Conservation (phyloP, 2,329 filamentous ascomycete species). For the Endocalyx cinctus region DNA sequence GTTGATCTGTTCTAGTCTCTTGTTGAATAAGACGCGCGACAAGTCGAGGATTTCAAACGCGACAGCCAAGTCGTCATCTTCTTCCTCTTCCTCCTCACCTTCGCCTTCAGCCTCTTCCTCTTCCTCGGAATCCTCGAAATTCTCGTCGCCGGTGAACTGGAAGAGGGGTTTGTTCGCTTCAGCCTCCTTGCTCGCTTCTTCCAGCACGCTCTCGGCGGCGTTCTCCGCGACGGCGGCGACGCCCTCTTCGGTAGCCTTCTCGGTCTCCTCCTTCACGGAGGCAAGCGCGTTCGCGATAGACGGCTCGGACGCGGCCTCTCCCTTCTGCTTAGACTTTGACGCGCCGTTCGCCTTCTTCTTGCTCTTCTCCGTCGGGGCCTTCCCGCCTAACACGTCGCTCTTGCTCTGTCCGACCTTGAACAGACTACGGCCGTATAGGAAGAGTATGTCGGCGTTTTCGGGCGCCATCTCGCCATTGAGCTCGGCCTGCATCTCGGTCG, state of each 20-base stretch:
- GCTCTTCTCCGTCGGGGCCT: conserved; percentile 58
- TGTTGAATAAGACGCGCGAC: conserved; percentile 61
- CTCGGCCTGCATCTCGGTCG: conserved; percentile 83
- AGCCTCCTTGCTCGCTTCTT: conserved; percentile 27
- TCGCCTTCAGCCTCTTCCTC: conserved; percentile 48
- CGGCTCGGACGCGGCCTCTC: conserved; percentile 34
- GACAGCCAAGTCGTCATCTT: conserved; percentile 69
- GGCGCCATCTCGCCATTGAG: conserved; percentile 89
- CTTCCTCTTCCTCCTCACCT: conserved; percentile 41
- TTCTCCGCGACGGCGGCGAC: conserved; percentile 39
- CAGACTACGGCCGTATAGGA: conserved; percentile 86
- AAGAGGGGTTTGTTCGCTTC: conserved; percentile 72
- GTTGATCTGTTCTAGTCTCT: conserved; percentile 39
- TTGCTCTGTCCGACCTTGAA: conserved; percentile 93
- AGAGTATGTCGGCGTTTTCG: conserved; percentile 89
- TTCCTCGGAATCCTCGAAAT: conserved; percentile 80
- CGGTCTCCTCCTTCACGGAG: conserved; percentile 34
- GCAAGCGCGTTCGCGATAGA: conserved; percentile 30
- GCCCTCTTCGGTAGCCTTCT: conserved; percentile 42
- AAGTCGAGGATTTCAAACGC: conserved; percentile 84
- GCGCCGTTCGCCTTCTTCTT: conserved; percentile 39
- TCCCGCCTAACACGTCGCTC: conserved; percentile 87
- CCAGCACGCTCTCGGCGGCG: conserved; percentile 35
- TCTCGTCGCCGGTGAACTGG: conserved; percentile 90
- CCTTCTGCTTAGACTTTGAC: conserved; percentile 33